A percentile compares a stretch with the other conserved stretches of the same genome.
These are phyloP conservation scores for Ilyonectria destructans DNA, from an alignment of 2,329 filamentous ascomycete genomes.

Conservation along the genomic window DNA sequence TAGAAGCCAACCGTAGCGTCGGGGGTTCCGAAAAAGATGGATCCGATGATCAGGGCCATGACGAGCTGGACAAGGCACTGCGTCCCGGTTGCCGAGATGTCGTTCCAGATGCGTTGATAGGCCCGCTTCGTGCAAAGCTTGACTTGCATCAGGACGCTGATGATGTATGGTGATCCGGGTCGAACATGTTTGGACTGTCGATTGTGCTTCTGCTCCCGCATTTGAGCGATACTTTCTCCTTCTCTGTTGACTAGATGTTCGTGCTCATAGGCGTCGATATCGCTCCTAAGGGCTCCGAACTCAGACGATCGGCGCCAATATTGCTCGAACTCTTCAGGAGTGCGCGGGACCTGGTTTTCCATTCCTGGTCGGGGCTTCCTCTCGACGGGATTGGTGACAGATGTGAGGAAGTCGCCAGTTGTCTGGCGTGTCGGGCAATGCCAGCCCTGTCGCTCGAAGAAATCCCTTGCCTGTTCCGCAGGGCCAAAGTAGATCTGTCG, in stretches of 20 bases:
- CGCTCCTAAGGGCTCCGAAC: constrained; percentile 62
- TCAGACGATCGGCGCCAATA: constrained; percentile 65
- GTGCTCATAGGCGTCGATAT: constrained; percentile 66
- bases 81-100: constrained; percentile 65
- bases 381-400: constrained; percentile 77
- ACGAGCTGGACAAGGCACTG: constrained; percentile 65
- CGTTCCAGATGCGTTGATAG: constrained; percentile 68
- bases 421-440: constrained; percentile 78
- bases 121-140: constrained; percentile 66
- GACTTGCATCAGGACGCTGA: constrained; percentile 70
- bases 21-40: constrained; percentile 70
- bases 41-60: constrained; percentile 74
- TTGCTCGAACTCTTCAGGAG: constrained; percentile 77
- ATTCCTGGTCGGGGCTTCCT: constrained; percentile 70
- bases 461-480: constrained; percentile 71
- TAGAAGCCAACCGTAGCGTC: constrained; percentile 68
- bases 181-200: constrained; percentile 69
- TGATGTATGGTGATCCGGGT: constrained; percentile 70
- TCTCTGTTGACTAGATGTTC: no score
- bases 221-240: constrained; percentile 56
- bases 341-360: constrained; percentile 75
- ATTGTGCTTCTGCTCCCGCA: constrained; percentile 66
- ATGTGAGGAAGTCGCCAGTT: constrained; percentile 79
- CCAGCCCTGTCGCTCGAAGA: constrained; percentile 81
- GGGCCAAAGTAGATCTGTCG: constrained; percentile 84